Evolutionary conservation across 2,329 filamentous ascomycete species (phyloP).

Genomic region (Cercospora zeina): DNA sequence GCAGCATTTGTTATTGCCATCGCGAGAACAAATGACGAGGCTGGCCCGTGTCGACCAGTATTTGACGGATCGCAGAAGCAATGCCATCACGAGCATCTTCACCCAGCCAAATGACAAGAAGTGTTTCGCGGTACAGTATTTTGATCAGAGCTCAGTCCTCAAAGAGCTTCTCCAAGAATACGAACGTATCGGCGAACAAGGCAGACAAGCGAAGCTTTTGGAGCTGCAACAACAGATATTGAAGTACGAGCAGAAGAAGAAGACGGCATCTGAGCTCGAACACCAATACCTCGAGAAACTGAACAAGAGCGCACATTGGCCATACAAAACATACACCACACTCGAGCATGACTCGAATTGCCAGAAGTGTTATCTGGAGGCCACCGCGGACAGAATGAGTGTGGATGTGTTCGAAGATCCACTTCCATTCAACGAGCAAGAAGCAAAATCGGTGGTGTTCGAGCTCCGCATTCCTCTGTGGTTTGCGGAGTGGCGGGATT

Average conservation of each 20-base stretch:
- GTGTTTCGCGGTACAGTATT: conserved; percentile 50
- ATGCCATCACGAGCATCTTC: not conserved
- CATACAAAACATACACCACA: not conserved
- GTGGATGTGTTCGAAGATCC: conserved; percentile 55
- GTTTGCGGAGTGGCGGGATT: conserved; percentile 54
- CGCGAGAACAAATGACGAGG: conserved; percentile 51
- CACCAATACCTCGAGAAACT: not conserved
- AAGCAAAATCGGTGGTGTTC: conserved; percentile 52
- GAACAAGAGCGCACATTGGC: not conserved
- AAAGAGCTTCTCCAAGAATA: conserved; percentile 1
- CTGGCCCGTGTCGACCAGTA: conserved; percentile 55
- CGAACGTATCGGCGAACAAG: not conserved
- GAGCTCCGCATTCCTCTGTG: conserved; percentile 52
- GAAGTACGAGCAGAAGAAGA: conserved; percentile 11
- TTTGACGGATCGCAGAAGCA: conserved; percentile 41
- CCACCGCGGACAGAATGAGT: conserved; percentile 42
- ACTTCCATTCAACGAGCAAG: conserved; percentile 44
- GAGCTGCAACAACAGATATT: not conserved
- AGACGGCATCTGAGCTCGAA: conserved; percentile 3
- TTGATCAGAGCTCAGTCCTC: conserved; percentile 33
- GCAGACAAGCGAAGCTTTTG: not conserved
- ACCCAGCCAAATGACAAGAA: not conserved
- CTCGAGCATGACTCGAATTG: conserved; percentile 40
- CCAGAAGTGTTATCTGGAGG: conserved; percentile 46
- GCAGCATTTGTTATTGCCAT: conserved; percentile 57